Conservation (phyloP, 441 rosid genomes). For the Populus trichocarpa region DNA sequence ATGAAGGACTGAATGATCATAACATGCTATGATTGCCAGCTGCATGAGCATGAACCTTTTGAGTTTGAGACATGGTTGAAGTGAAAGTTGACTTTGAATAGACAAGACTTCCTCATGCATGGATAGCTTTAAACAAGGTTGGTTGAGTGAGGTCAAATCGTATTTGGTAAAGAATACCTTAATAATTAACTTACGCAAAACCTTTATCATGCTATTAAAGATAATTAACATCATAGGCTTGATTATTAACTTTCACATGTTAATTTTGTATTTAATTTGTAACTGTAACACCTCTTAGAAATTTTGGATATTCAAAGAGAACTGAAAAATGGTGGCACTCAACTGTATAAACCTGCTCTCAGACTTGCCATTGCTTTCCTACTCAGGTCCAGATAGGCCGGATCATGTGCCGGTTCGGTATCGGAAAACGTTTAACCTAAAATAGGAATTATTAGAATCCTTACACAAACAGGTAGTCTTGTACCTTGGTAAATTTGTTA, state of each 20-base stretch:
- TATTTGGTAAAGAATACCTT: neutral
- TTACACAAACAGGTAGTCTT: neutral
- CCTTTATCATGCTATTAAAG: neutral
- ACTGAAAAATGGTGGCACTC: neutral
- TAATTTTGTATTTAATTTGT: neutral
- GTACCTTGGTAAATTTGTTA: neutral
- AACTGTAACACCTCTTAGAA: neutral
- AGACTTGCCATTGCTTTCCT: neutral
- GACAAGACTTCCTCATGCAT: neutral
- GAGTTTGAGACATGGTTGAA: neutral
- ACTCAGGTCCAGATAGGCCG: neutral
- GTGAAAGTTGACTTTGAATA: neutral
- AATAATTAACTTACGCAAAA: neutral
- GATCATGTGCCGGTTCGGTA: neutral
- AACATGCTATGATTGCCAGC: neutral
- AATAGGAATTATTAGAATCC: neutral
- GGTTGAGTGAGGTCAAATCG: neutral
- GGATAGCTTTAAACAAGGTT: neutral
- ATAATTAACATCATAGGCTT: neutral
- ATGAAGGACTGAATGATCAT: neutral
- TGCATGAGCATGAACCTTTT: neutral
- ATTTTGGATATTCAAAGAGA: neutral
- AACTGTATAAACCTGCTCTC: neutral
- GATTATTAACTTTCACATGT: neutral
- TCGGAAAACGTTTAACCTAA: neutral